A percentile compares a stretch with the other conserved stretches of the same genome.
Evolutionary conservation across 2,329 filamentous ascomycete species (phyloP).

Genomic region (Diplodia intermedia): DNA sequence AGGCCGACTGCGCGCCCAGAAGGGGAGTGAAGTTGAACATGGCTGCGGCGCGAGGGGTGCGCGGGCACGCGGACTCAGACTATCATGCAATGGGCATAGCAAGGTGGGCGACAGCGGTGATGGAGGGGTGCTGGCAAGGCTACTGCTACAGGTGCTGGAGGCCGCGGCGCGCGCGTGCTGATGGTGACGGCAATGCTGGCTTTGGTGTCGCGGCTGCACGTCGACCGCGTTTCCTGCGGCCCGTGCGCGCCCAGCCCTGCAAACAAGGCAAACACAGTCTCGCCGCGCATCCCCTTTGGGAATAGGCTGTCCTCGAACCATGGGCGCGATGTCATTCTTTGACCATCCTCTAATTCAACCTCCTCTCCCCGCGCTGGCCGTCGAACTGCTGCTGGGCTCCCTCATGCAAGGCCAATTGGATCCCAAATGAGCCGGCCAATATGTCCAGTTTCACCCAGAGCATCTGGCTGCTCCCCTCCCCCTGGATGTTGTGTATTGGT

Average conservation of each 20-base stretch:
- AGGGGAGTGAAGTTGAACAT: slow-evolving; percentile 98
- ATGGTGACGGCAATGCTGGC: slow-evolving; percentile 14
- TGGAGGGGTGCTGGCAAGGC: neutral
- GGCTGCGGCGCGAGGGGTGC: slow-evolving; percentile 33
- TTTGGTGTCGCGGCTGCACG: slow-evolving; percentile 12
- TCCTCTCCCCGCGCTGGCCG: neutral
- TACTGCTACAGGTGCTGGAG: slow-evolving; percentile 25
- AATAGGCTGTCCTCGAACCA: neutral
- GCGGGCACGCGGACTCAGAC: slow-evolving; percentile 24
- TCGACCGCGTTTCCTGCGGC: slow-evolving; percentile 17
- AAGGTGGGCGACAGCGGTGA: neutral
- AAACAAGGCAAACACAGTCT: slow-evolving; percentile 8
- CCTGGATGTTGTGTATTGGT: neutral
- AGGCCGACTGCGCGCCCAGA: slow-evolving; percentile 87
- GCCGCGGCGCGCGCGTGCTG: slow-evolving; percentile 23
- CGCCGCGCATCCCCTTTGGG: slow-evolving; percentile 5
- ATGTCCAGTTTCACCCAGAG: neutral
- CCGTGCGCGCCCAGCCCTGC: slow-evolving; percentile 3
- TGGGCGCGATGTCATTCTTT: slow-evolving; percentile 18
- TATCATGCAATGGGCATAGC: slow-evolving; percentile 25
- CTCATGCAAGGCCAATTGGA: neutral
- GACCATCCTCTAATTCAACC: slow-evolving; percentile 23
- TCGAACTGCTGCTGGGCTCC: neutral
- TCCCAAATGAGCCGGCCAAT: neutral
- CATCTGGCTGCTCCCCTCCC: neutral